A percentile compares a stretch with the other conserved stretches of the same genome.
These are phyloP conservation scores for Quillaja saponaria DNA, from an alignment of 306 rosid genomes.

Conservation along the genomic window DNA sequence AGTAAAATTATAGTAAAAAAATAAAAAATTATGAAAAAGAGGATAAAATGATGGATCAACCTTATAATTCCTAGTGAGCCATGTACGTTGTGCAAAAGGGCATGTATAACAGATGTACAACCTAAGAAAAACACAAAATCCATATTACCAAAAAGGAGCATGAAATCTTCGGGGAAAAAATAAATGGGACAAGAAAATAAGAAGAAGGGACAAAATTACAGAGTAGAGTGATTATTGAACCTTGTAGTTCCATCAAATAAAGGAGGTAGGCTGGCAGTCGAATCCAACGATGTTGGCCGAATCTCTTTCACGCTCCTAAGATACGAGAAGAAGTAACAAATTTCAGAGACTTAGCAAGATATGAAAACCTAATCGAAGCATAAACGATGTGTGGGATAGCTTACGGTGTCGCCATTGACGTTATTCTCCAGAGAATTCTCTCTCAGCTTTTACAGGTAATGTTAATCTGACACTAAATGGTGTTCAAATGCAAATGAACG, in stretches of 20 bases:
- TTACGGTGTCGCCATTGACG: constrained; percentile 47
- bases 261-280: constrained; percentile 60
- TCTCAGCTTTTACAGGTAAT: no score
- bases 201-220: neutral
- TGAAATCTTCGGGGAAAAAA: no score
- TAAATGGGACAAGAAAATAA: neutral
- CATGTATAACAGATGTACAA: constrained; percentile 43
- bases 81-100: constrained; percentile 66
- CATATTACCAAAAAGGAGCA: neutral
- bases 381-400: constrained; percentile 1
- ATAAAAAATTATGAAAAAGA: neutral
- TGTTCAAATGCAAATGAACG: neutral
- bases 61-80: constrained; percentile 65
- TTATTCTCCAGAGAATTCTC: constrained; percentile 1
- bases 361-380: neutral
- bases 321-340: neutral
- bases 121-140: constrained; percentile 20
- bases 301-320: constrained; percentile 33
- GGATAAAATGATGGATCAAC: constrained; percentile 21
- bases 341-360: neutral
- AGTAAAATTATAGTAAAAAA: no score
- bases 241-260: constrained; percentile 72
- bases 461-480: neutral
- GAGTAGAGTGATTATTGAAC: constrained; percentile 28
- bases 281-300: constrained; percentile 43